Percentiles rank a stretch among this genome's conserved stretches.
Evolutionary conservation across 2,329 filamentous ascomycete genomes (phyloP).

Genomic region (Colletotrichum lupini): DNA sequence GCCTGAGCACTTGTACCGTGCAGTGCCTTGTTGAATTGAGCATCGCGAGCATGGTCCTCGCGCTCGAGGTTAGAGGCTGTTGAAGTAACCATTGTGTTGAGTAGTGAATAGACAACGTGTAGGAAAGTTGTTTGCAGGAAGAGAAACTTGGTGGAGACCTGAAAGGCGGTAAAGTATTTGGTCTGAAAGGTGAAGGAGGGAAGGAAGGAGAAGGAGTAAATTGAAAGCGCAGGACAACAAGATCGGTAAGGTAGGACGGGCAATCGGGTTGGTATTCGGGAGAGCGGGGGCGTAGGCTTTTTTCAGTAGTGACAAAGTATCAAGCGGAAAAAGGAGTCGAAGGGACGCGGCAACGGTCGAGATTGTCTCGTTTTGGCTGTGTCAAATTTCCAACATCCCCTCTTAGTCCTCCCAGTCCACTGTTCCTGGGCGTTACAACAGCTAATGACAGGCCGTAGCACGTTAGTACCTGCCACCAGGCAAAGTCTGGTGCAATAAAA

Average conservation of each 20-base stretch:
- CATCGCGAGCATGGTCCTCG: slow-evolving; percentile 88
- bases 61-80: slow-evolving; percentile 70
- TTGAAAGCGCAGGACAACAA: not conserved
- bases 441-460: not conserved
- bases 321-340: slow-evolving; percentile 11
- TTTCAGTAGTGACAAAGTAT: not conserved
- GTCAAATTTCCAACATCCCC: slow-evolving; percentile 12
- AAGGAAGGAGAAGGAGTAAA: not conserved
- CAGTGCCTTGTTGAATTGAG: slow-evolving; percentile 88
- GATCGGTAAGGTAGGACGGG: not conserved
- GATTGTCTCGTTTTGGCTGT: slow-evolving; percentile 7
- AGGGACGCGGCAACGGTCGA: not conserved
- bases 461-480: not conserved
- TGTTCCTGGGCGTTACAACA: not conserved
- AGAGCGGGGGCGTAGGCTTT: slow-evolving; percentile 1
- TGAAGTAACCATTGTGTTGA: slow-evolving; percentile 58
- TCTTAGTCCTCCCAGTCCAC: not conserved
- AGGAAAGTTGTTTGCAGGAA: not conserved
- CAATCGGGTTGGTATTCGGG: not conserved
- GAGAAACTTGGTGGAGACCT: not conserved
- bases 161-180: not conserved
- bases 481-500: not conserved
- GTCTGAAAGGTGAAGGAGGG: not conserved
- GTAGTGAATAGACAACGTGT: slow-evolving; percentile 26
- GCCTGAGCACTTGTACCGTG: slow-evolving; percentile 79